Evolutionary conservation across 2,329 filamentous ascomycete genomes (phyloP).

Genomic region (Colletotrichum higginsianum): DNA sequence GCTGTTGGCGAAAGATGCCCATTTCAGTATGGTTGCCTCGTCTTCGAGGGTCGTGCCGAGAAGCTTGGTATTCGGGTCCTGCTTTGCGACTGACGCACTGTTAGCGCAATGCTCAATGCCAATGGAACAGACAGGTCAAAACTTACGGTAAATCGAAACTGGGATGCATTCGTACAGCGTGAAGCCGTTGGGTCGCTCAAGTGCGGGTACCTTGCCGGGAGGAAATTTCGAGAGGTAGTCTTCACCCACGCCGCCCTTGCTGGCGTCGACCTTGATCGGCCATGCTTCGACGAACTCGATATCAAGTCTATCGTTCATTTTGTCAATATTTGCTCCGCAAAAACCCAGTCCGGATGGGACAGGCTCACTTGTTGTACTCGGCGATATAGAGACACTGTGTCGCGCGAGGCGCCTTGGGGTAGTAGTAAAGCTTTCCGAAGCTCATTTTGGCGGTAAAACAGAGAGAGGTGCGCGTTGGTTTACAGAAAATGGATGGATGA

Average conservation of each 20-base stretch:
- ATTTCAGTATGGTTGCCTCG: conserved; percentile 33
- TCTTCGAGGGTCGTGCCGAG: conserved; percentile 31
- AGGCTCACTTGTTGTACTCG: conserved; percentile 28
- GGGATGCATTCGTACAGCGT: conserved; percentile 29
- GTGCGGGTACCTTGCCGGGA: conserved; percentile 27
- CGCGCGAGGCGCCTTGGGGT: conserved; percentile 34
- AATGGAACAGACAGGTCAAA: not conserved
- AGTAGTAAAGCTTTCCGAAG: conserved; percentile 35
- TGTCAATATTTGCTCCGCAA: not conserved
- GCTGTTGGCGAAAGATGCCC: conserved; percentile 34
- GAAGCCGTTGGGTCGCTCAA: conserved; percentile 29
- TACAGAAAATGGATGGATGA: not conserved
- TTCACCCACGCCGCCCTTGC: conserved; percentile 33
- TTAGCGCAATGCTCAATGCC: not conserved
- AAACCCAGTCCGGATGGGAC: fast-evolving
- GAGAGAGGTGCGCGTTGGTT: not conserved
- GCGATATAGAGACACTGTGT: conserved; percentile 35
- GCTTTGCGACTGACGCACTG: conserved; percentile 18
- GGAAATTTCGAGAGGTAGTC: conserved; percentile 30
- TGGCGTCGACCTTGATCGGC: conserved; percentile 34
- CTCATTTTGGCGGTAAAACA: conserved; percentile 7
- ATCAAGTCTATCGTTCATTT: conserved; percentile 1
- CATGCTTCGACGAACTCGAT: conserved; percentile 33
- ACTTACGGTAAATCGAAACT: conserved; percentile 27
- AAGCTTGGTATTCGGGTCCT: conserved; percentile 31